phyloP scores from a whole-genome alignment of 345 rosid genomes.

The Combretum micranthum region DNA sequence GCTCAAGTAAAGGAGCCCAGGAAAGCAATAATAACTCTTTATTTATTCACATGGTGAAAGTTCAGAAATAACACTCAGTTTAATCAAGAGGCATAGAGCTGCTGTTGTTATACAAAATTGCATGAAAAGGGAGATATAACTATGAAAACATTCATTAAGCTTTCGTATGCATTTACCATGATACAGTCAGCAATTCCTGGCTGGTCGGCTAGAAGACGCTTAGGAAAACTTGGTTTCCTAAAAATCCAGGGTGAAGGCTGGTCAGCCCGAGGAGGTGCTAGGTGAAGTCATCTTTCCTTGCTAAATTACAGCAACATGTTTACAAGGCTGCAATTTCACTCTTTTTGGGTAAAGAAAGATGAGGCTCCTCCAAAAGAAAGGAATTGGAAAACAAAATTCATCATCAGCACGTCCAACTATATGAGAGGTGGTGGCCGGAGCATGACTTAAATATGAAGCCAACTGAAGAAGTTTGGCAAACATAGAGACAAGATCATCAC shows the following conservation, averaged over 20 bases:
- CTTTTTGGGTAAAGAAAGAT: too few relatives aligned
- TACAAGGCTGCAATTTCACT: too few relatives aligned
- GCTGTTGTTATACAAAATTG: too few relatives aligned
- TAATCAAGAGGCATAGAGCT: too few relatives aligned
- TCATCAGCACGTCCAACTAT: conserved; percentile 94
- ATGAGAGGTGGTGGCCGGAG: conserved; percentile 94
- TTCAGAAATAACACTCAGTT: too few relatives aligned
- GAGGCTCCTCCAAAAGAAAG: conserved; percentile 80
- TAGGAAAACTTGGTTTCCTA: conserved; percentile 64
- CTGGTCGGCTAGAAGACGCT: conserved; percentile 88
- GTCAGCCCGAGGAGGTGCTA: conserved; percentile 69
- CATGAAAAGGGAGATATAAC: conserved; percentile 43
- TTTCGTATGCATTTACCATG: conserved; percentile 45
- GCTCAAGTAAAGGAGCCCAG: too few relatives aligned
- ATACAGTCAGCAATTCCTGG: conserved; percentile 93
- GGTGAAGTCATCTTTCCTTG: conserved; percentile 86
- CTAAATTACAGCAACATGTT: conserved; percentile 82
- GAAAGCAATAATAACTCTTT: too few relatives aligned
- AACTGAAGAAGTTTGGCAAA: conserved; percentile 99
- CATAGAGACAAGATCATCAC: conserved; percentile 93
- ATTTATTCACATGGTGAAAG: too few relatives aligned
- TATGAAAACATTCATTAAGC: conserved; percentile 34
- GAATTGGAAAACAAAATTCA: conserved; percentile 95
- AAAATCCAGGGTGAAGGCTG: conserved; percentile 57
- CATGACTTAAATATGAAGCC: conserved; percentile 94